phyloP scores from a whole-genome alignment of 1,284 basidiomycete species.

The Ustilago shanxiensis region DNA sequence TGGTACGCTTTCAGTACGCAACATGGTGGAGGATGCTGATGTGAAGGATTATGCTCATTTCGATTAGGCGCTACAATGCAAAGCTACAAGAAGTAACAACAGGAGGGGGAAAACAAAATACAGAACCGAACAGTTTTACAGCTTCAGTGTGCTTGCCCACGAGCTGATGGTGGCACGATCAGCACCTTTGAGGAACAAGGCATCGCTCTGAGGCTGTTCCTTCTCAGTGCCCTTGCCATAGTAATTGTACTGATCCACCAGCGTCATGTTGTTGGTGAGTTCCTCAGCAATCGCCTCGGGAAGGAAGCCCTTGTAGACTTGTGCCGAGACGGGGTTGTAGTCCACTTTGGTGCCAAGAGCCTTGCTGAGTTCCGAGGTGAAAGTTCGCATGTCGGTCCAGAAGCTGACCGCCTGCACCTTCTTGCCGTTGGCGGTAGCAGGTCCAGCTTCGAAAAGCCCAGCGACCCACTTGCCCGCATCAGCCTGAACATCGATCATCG shows the following conservation, averaged over 20 bases:
- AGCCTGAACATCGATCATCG: slow-evolving; percentile 35
- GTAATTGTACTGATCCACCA: slow-evolving; percentile 45
- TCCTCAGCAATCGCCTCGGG: slow-evolving; percentile 32
- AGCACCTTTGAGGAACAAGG: slow-evolving; percentile 19
- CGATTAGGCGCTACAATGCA: no score
- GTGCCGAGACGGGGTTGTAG: slow-evolving; percentile 28
- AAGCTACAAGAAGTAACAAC: no score
- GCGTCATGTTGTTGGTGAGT: slow-evolving; percentile 46
- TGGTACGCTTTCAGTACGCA: no score
- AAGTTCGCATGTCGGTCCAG: slow-evolving; percentile 34
- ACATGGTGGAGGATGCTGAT: no score
- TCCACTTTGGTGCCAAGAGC: slow-evolving; percentile 21
- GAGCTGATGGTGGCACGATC: slow-evolving; percentile 26
- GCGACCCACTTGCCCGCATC: slow-evolving; percentile 57
- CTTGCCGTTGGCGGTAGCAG: slow-evolving; percentile 30
- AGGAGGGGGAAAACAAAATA: background rate
- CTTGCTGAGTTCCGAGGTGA: slow-evolving; percentile 17
- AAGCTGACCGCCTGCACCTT: slow-evolving; percentile 36
- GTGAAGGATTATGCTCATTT: no score
- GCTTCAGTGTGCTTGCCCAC: slow-evolving; percentile 17
- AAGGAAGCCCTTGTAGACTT: slow-evolving; percentile 41
- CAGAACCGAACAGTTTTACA: no score
- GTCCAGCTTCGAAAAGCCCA: slow-evolving; percentile 42
- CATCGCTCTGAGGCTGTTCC: slow-evolving; percentile 31
- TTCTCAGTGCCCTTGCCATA: slow-evolving; percentile 36